Evolutionary conservation across 345 rosid species (phyloP).

Genomic region (Sisymbrium irio): DNA sequence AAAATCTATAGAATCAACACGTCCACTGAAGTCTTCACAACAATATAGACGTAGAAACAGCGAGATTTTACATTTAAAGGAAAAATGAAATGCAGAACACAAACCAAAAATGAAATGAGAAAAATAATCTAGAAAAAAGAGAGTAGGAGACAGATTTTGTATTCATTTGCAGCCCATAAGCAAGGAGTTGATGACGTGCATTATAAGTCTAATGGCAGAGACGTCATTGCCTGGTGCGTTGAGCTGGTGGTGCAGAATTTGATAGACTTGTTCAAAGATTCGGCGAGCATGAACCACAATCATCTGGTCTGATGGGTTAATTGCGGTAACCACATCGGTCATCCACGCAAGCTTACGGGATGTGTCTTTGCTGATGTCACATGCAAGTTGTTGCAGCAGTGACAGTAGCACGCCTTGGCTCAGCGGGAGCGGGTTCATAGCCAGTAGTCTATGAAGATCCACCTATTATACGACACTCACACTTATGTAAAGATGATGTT

Average conservation of each 20-base stretch:
- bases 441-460: slow-evolving; percentile 54
- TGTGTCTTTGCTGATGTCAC: slow-evolving; percentile 62
- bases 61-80: slow-evolving; percentile 22
- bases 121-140: neutral
- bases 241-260: slow-evolving; percentile 52
- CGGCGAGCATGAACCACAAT: slow-evolving; percentile 57
- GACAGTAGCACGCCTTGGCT: slow-evolving; percentile 88
- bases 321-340: slow-evolving; percentile 71
- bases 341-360: slow-evolving; percentile 68
- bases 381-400: slow-evolving; percentile 80
- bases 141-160: neutral
- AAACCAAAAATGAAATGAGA: slow-evolving; percentile 4
- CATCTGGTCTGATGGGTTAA: slow-evolving; percentile 69
- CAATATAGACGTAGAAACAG: neutral
- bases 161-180: slow-evolving; percentile 49
- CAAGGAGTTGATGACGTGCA: slow-evolving; percentile 68
- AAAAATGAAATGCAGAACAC: neutral
- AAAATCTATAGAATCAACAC: neutral
- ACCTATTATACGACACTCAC: slow-evolving; percentile 41
- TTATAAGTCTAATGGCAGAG: slow-evolving; percentile 53
- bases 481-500: neutral
- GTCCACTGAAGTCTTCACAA: neutral
- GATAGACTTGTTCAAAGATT: slow-evolving; percentile 71
- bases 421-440: slow-evolving; percentile 55
- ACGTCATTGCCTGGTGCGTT: slow-evolving; percentile 50